Conservation (phyloP, 2,329 filamentous ascomycete genomes). For the Trichoderma atrobrunneum region DNA sequence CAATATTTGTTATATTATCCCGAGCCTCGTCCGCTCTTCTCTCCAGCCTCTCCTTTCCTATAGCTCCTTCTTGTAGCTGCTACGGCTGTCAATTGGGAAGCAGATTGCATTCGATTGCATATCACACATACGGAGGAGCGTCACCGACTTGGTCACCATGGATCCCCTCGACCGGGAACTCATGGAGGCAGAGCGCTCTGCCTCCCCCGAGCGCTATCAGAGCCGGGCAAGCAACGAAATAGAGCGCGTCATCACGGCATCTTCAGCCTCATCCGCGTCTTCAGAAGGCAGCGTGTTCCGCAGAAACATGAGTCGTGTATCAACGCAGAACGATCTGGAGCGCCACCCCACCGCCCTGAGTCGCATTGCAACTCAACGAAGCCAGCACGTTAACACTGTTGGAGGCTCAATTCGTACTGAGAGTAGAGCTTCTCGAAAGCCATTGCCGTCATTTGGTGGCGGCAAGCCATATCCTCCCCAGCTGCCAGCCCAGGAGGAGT, state of each 20-base stretch:
- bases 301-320: slow-evolving; percentile 56
- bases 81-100: neutral
- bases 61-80: neutral
- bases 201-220: slow-evolving; percentile 42
- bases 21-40: neutral
- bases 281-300: slow-evolving; percentile 39
- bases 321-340: slow-evolving; percentile 66
- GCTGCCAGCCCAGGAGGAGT: slow-evolving; percentile 69
- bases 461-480: slow-evolving; percentile 73
- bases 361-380: slow-evolving; percentile 67
- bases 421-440: slow-evolving; percentile 51
- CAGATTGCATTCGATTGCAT: neutral
- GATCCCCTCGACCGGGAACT: slow-evolving; percentile 53
- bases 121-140: neutral
- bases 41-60: neutral
- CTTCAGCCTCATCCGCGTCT: slow-evolving; percentile 49
- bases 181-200: slow-evolving; percentile 53
- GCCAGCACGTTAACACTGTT: slow-evolving; percentile 71
- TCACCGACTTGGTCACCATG: slow-evolving; percentile 29
- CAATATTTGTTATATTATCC: neutral
- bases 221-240: slow-evolving; percentile 52
- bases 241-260: slow-evolving; percentile 56
- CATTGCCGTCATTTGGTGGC: slow-evolving; percentile 66
- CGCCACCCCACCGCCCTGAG: slow-evolving; percentile 66
- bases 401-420: slow-evolving; percentile 44